Evolutionary conservation across 352 stramenopile genomes (phyloP), one percentile per base, ranked within the genome.

Genomic region (Phytophthora macrochlamydospora): DNA sequence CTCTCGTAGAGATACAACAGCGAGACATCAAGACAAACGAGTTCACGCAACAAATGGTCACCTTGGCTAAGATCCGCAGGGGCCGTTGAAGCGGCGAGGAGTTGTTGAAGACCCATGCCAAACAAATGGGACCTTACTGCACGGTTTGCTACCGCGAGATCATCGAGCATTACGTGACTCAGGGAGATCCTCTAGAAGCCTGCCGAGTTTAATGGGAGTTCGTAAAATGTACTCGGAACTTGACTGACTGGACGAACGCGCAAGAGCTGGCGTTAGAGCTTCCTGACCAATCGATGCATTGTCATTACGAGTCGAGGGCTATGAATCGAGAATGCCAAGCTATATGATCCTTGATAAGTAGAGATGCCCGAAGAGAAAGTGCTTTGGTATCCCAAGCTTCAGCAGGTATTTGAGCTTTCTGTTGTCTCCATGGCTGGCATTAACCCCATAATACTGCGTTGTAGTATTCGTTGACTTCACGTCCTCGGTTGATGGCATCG

Each of bases 91-190:
- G 38, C 57, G 32, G 63, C 63, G 2, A 61, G 58, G 30, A 42
- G 14, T 7, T 71, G 33, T 12, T 71, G 24, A 13, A 46, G 0
- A 37, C 49, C 13, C 46, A 59, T 33, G 58, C 55, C 32, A 66
- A 38, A 24, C 79, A 83, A 57, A 56, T 74, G 42, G 78, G 56
- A 2, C 32, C 75, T 13, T 38, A 55, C n/a, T 79, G 67, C 30
- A 72, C 75, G n/a, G 56, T 71, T n/a, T 87, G 72, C 42, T 90
- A 89, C 54, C 79, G 81, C 13, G 75, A 86, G 32, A 56, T 90
- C 13, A 83, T 85, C 48, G 29, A 59, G 46, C 69, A 83, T 57
- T 79, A 81, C 46, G 65, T 54, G 12, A 71, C 84, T 11, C 53
- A 57, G 28, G 66, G 79, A 37, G 76, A 89, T 54, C 46, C 59